These are phyloP conservation scores for Cryomyces antarcticus DNA, from an alignment of 495 filamentous ascomycete genomes.

Conservation along the genomic window DNA sequence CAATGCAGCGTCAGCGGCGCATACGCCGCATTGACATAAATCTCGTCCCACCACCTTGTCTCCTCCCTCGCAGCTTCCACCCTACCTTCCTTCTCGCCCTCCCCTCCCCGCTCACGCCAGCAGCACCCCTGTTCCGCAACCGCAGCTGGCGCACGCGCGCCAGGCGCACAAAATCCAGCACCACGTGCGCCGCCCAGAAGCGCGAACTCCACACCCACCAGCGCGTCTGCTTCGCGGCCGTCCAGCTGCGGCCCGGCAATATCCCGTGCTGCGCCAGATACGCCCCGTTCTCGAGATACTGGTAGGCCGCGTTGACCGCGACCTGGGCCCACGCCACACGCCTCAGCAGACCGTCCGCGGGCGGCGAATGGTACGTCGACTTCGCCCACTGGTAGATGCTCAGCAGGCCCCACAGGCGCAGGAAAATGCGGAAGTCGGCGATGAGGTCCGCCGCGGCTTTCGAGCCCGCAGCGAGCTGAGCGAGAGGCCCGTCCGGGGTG, in stretches of 20 bases:
- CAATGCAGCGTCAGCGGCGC: constrained; percentile 55
- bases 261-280: constrained; percentile 56
- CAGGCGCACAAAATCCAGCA: constrained; percentile 50
- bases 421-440: constrained; percentile 46
- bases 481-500: constrained; percentile 16
- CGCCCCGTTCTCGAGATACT: constrained; percentile 65
- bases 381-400: constrained; percentile 53
- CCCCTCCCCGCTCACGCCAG: constrained; percentile 4
- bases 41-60: constrained; percentile 15
- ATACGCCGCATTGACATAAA: constrained; percentile 30
- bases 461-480: constrained; percentile 5
- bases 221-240: constrained; percentile 27
- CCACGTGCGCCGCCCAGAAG: constrained; percentile 63
- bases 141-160: constrained; percentile 26
- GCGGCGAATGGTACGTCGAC: constrained; percentile 3
- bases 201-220: constrained; percentile 57
- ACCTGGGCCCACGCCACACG: constrained; percentile 48
- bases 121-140: constrained; percentile 14
- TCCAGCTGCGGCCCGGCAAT: constrained; percentile 26
- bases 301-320: constrained; percentile 41
- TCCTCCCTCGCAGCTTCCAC: constrained; percentile 22
- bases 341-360: constrained; percentile 22
- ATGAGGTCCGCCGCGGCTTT: constrained; percentile 32
- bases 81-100: constrained; percentile 12
- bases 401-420: constrained; percentile 61